These are phyloP conservation scores for Camellia japonica DNA, from an alignment of 148 eudicot genomes.

Conservation along the genomic window DNA sequence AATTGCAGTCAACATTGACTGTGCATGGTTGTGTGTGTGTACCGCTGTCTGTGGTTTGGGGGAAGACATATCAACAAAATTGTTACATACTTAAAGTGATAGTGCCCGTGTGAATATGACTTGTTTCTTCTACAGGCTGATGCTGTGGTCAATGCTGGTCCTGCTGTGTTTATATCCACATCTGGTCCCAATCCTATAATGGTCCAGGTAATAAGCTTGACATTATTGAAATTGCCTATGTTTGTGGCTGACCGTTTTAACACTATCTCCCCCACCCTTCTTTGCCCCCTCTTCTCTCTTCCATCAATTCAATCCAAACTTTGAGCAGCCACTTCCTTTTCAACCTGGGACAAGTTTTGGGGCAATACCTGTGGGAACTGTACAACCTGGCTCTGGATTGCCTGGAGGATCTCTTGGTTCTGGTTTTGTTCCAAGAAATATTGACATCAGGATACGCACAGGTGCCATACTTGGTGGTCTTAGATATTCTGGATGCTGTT, in stretches of 20 bases:
- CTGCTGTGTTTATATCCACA: conserved; percentile 48
- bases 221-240: background rate
- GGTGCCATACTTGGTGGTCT: conserved; percentile 23
- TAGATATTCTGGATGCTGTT: background rate
- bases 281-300: background rate
- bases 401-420: conserved; percentile 41
- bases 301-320: background rate
- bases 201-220: conserved; percentile 44
- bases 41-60: background rate
- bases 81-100: background rate
- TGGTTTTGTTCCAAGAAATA: conserved; percentile 46
- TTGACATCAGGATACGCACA: conserved; percentile 56
- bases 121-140: conserved; percentile 32
- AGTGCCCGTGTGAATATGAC: background rate
- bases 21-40: background rate
- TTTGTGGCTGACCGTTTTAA: background rate
- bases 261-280: background rate
- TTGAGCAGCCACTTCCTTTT: conserved; percentile 45
- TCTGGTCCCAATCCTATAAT: conserved; percentile 55
- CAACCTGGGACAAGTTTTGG: conserved; percentile 48
- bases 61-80: background rate
- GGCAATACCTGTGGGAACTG: conserved; percentile 35
- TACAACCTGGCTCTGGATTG: conserved; percentile 30
- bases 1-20: background rate
- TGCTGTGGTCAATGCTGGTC: conserved; percentile 53